phyloP scores from a whole-genome alignment of 78 protist genomes.

The Isochrysis galbana region DNA sequence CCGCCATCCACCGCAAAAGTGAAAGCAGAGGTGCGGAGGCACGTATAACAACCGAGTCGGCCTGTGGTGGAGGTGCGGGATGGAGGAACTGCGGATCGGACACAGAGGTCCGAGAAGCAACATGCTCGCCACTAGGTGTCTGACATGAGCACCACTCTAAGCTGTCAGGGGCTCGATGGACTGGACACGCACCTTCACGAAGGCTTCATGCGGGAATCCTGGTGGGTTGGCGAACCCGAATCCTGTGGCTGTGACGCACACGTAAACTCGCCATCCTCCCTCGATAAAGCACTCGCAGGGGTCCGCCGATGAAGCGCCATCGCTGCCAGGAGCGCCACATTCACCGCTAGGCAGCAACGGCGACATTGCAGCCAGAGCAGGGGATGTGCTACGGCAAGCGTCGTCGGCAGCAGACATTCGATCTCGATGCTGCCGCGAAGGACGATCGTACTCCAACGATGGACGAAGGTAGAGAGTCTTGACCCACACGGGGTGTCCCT shows the following conservation, averaged over 20 bases:
- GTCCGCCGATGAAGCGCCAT: neutral
- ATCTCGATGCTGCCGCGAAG: too few relatives aligned
- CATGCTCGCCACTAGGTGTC: too few relatives aligned
- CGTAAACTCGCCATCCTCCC: neutral
- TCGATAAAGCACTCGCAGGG: too few relatives aligned
- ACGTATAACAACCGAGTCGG: neutral
- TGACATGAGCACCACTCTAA: too few relatives aligned
- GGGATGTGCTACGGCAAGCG: too few relatives aligned
- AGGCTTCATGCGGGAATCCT: neutral
- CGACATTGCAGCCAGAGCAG: too few relatives aligned
- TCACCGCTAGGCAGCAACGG: neutral
- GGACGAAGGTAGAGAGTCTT: neutral
- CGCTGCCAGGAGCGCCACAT: neutral
- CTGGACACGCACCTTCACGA: too few relatives aligned
- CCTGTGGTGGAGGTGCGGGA: too few relatives aligned
- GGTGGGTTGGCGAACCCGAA: neutral
- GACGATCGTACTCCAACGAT: neutral
- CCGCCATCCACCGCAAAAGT: neutral
- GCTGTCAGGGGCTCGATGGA: too few relatives aligned
- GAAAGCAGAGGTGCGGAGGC: neutral
- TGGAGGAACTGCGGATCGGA: too few relatives aligned
- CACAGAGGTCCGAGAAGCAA: too few relatives aligned
- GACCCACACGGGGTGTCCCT: neutral
- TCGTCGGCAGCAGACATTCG: too few relatives aligned
- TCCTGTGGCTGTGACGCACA: neutral